phyloP scores from a whole-genome alignment of 2,329 filamentous ascomycete species.

The Neofusicoccum umdonicola region DNA sequence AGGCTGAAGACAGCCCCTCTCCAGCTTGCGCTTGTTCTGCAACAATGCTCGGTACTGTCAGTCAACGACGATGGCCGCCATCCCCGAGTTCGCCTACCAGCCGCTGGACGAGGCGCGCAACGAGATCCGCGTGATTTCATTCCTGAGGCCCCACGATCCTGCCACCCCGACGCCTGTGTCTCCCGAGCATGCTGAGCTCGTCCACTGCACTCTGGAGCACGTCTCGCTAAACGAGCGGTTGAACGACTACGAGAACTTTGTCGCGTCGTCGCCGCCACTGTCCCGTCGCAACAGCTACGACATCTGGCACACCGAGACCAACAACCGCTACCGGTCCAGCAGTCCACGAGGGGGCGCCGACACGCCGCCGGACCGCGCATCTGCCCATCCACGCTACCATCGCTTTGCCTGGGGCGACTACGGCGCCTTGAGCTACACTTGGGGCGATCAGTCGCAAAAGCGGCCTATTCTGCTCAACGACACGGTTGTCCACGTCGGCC shows the following conservation, averaged over 20 bases:
- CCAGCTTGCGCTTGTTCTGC: too few species aligned
- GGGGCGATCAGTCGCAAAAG: background rate
- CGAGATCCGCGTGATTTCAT: background rate
- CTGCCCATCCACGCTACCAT: background rate
- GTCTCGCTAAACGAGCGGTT: background rate
- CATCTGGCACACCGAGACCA: background rate
- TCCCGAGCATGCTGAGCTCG: background rate
- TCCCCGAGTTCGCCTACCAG: background rate
- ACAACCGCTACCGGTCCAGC: background rate
- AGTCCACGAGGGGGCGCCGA: background rate
- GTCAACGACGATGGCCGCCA: too few species aligned
- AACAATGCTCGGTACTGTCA: too few species aligned
- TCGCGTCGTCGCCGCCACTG: background rate
- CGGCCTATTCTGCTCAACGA: background rate
- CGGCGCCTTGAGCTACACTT: conserved; percentile 12
- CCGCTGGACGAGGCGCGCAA: background rate
- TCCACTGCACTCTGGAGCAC: background rate
- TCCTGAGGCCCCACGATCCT: background rate
- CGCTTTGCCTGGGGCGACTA: conserved; percentile 12
- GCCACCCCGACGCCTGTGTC: background rate
- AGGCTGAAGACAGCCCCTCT: too few species aligned
- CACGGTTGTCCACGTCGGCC: background rate
- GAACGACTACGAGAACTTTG: background rate
- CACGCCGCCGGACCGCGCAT: background rate
- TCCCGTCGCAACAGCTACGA: background rate